Base-by-base conservation (phyloP, 2,329 filamentous ascomycete species). In the Fonsecaea multimorphosa region DNA sequence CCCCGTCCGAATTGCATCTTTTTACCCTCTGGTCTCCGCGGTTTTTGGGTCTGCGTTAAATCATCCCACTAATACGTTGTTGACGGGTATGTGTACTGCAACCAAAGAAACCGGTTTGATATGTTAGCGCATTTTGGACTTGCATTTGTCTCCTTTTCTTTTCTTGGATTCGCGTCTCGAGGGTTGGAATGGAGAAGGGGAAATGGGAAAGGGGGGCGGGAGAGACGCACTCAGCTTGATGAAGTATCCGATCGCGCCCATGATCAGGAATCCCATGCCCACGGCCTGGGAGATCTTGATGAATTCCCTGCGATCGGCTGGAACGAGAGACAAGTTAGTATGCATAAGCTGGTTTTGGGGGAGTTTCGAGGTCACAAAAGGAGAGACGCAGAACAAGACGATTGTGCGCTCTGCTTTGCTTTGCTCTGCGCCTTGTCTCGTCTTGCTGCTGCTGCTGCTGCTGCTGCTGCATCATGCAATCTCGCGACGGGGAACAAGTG, bases 201-300 rank as follows among this genome's bases (percentile, higher is more conserved):
- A 22, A 31, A 31, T 31, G 59, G 19, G 27, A 44, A 16, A 16
- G 54, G 22, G 34, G 34, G 24, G 19, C 27, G 54, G 24, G 36
- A 34, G n/a, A 19, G 24, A 78, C 83, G 70, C 74, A 86, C 84
- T 86, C 76, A 87, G 76, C 78, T 87, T 86, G 70, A 87, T 84
- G 63, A 87, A 80, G 76, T 86, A 87, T 66, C 85, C 85, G 71
- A 86, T 86, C 57, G 83, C 81, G 70, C 83, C 83, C 85, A 87
- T 87, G 68, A 87, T 83, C 61, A 87, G 74, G 76, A 87, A 87
- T 2, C 85, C 85, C 74, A 86, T 84, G 70, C 84, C 85, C 58
- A 86, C 84, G 60, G 84, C 85, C 77, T 87, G 85, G 70, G 82
- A 84, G 75, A 87, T 86, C 76, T 86, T 86, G 73, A 86, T 80